Evolutionary conservation across 305 asterid genomes (phyloP).

Genomic region (Solanum hybrid): DNA sequence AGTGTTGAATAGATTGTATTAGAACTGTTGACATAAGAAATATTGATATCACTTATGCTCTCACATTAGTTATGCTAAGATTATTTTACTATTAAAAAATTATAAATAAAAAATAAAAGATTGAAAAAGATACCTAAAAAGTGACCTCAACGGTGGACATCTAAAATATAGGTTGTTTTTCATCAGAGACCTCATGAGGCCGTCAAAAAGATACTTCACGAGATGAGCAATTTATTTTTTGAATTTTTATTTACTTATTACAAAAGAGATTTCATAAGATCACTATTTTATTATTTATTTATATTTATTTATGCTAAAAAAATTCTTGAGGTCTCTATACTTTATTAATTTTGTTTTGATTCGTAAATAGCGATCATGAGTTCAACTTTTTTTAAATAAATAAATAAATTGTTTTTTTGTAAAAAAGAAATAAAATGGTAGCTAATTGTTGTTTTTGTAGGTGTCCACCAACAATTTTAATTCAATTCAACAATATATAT

Average conservation of each 20-base stretch:
- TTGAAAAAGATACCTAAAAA: not conserved
- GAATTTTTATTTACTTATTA: not conserved
- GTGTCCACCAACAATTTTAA: not conserved
- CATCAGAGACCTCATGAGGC: not conserved
- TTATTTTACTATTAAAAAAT: not conserved
- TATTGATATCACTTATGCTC: not conserved
- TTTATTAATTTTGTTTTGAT: no score
- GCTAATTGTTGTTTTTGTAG: not conserved
- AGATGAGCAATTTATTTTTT: not conserved
- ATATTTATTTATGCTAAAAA: not conserved
- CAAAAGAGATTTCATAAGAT: not conserved
- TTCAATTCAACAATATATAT: not conserved
- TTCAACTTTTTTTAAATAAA: not conserved
- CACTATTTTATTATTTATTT: no score
- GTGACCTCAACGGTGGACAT: not conserved
- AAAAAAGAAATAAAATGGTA: not conserved
- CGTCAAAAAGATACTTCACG: not conserved
- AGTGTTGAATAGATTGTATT: no score
- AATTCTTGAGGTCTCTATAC: not conserved
- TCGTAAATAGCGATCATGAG: not conserved
- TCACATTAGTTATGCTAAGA: not conserved
- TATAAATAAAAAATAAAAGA: not conserved
- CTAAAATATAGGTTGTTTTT: not conserved
- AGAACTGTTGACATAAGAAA: rapidly evolving
- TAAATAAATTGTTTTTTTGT: no score